A percentile compares a stretch with the other conserved stretches of the same genome.
Conservation (phyloP, 2,329 filamentous ascomycete genomes). For the Coniella vitis region DNA sequence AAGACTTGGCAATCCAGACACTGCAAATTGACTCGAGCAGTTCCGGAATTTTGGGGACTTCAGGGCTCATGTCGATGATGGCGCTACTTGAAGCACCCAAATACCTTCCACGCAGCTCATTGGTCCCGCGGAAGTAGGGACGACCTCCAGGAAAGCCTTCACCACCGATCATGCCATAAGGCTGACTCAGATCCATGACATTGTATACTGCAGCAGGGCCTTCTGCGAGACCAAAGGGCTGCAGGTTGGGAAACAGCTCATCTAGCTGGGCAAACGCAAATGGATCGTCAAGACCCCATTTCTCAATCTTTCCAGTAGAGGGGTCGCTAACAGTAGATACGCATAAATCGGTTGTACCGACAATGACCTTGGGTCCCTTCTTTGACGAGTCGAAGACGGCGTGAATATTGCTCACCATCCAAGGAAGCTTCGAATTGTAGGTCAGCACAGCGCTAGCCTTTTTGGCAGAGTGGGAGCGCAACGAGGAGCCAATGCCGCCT, state of each 20-base stretch:
- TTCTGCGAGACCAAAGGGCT: conserved; percentile 70
- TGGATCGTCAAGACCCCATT: conserved; percentile 74
- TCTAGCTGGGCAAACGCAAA: conserved; percentile 71
- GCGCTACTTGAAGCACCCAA: conserved; percentile 52
- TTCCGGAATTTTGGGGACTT: conserved; percentile 70
- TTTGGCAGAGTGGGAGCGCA: conserved; percentile 50
- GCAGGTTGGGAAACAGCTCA: conserved; percentile 66
- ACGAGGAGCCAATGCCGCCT: conserved; percentile 45
- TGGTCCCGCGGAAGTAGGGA: conserved; percentile 66
- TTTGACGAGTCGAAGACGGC: conserved; percentile 68
- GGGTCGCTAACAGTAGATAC: conserved; percentile 79
- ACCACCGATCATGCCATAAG: conserved; percentile 75
- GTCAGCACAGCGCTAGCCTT: conserved; percentile 70
- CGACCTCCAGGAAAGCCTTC: conserved; percentile 82
- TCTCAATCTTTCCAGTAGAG: conserved; percentile 64
- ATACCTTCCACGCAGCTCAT: conserved; percentile 72
- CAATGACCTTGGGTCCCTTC: conserved; percentile 71
- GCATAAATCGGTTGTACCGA: conserved; percentile 74
- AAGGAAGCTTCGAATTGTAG: conserved; percentile 78
- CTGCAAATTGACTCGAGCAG: conserved; percentile 66
- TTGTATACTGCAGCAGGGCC: conserved; percentile 77
- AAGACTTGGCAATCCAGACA: conserved; percentile 86
- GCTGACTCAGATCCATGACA: conserved; percentile 83
- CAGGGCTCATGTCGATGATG: conserved; percentile 55
- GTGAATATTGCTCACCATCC: conserved; percentile 72